Conservation (phyloP, 108 stramenopile species). For the Cyclostephanos invisitatus region DNA sequence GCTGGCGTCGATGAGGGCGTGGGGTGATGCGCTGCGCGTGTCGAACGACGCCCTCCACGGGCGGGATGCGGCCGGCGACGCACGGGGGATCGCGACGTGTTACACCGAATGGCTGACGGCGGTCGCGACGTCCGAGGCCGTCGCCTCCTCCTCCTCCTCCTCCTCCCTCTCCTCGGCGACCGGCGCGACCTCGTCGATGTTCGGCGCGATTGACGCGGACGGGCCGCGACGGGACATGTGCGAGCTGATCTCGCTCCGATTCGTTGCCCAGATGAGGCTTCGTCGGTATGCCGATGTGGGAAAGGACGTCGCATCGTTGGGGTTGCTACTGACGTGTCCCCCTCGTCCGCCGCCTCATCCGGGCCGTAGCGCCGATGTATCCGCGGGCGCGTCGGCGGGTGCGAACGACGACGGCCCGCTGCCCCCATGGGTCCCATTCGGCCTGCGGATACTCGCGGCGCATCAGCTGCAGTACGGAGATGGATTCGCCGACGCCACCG, state of each 20-base stretch:
- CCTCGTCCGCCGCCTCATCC: constrained; percentile 20
- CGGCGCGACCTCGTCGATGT: not conserved
- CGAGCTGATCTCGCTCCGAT: constrained; percentile 70
- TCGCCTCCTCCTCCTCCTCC: no score
- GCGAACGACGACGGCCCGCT: constrained; percentile 2
- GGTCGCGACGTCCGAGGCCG: not conserved
- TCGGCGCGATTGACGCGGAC: not conserved
- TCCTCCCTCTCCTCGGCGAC: not conserved
- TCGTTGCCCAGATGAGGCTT: constrained; percentile 62
- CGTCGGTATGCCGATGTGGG: constrained; percentile 63
- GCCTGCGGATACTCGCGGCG: constrained; percentile 61
- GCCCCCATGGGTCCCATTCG: constrained; percentile 43
- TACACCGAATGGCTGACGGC: not conserved
- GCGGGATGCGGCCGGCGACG: constrained; percentile 5
- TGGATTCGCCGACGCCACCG: constrained; percentile 41
- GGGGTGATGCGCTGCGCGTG: constrained; percentile 71
- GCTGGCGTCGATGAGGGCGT: constrained; percentile 69
- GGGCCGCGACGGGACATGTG: constrained; percentile 51
- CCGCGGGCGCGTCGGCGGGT: constrained; percentile 17
- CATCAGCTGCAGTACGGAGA: constrained; percentile 55
- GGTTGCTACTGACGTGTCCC: constrained; percentile 26
- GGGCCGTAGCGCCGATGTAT: not conserved
- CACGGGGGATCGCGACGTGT: not conserved
- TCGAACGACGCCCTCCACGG: constrained; percentile 37
- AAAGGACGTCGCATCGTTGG: constrained; percentile 61